These are phyloP conservation scores for Stagonosporopsis cucurbitacearum DNA, from an alignment of 2,329 filamentous ascomycete genomes.

Conservation along the genomic window DNA sequence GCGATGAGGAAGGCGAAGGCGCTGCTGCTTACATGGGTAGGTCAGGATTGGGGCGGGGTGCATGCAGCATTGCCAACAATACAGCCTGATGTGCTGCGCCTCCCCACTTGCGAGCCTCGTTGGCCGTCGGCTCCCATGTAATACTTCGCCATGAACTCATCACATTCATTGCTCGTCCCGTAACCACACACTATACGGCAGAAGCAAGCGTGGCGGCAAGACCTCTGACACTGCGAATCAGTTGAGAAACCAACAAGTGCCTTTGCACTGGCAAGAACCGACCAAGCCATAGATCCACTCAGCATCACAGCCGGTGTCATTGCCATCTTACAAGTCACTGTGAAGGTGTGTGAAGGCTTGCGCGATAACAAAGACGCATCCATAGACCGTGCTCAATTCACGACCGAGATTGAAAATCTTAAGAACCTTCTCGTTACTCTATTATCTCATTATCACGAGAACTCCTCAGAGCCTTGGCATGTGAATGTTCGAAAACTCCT, in stretches of 20 bases:
- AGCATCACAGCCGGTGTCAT: constrained; percentile 18
- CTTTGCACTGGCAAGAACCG: background rate
- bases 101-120: background rate
- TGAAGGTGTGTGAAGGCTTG: constrained; percentile 8
- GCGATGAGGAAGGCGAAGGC: too few species aligned
- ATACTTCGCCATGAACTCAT: background rate
- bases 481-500: constrained; percentile 21
- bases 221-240: too few species aligned
- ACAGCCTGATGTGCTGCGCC: background rate
- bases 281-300: constrained; percentile 12
- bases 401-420: constrained; percentile 3
- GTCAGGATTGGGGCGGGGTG: background rate
- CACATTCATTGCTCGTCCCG: background rate
- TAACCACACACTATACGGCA: background rate
- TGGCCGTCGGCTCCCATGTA: too few species aligned
- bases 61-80: background rate
- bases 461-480: constrained; percentile 26
- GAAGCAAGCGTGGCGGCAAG: too few species aligned
- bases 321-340: constrained; percentile 15
- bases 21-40: too few species aligned
- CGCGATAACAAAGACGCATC: constrained; percentile 14
- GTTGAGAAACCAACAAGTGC: too few species aligned
- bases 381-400: constrained; percentile 8
- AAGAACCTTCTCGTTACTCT: constrained; percentile 7
- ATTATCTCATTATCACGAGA: constrained; percentile 1